Conservation (phyloP, 257 asterid species). For the Solanum dulcamara region DNA sequence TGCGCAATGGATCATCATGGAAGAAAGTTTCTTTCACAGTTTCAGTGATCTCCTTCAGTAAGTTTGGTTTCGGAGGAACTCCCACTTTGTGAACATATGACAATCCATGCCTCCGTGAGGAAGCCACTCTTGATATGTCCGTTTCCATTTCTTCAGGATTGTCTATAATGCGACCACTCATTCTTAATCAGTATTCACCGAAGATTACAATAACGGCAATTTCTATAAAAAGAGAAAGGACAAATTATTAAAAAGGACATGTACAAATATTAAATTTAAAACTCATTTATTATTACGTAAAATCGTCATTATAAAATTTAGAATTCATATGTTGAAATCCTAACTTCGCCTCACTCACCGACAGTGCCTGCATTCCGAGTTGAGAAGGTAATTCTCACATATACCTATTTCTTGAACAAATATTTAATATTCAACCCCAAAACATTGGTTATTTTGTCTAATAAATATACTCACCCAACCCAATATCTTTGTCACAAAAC, state of each 20-base stretch:
- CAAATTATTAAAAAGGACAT: conserved; percentile 1
- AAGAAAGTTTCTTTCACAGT: conserved; percentile 54
- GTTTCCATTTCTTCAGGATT: not conserved
- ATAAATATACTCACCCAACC: not conserved
- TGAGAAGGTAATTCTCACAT: not conserved
- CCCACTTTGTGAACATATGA: conserved; percentile 52
- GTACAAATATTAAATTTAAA: not conserved
- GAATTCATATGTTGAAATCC: too few species aligned
- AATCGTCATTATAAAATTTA: not conserved
- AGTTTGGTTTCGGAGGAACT: conserved; percentile 44
- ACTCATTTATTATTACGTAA: too few species aligned
- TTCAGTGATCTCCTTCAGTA: conserved; percentile 31
- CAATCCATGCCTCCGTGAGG: conserved; percentile 15
- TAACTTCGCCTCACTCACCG: too few species aligned
- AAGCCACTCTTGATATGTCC: conserved; percentile 20
- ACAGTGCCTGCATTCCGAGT: too few species aligned
- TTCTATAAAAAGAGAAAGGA: not conserved
- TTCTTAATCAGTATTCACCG: conserved; percentile 3
- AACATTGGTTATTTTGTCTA: too few species aligned
- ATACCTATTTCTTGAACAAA: too few species aligned
- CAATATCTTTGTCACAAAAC: not conserved
- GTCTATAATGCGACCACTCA: conserved; percentile 13
- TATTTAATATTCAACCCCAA: too few species aligned
- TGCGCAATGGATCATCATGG: conserved; percentile 59
- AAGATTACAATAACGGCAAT: not conserved